These are phyloP conservation scores for Vanilla planifolia DNA, from an alignment of 106 monocot species.

Conservation along the genomic window DNA sequence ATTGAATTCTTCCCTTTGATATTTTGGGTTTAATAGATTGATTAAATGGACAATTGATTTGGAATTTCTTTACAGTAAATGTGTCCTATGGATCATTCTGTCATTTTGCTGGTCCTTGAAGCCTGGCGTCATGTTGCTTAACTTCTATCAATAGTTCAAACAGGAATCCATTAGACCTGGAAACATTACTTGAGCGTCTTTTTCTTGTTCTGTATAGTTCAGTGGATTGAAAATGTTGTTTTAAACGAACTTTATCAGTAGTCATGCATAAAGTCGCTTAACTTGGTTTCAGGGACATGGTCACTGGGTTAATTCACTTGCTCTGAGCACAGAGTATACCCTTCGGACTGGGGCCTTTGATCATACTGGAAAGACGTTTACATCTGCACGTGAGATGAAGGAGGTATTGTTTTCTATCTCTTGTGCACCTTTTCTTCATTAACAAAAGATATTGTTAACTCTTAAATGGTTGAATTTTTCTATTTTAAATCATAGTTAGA, in stretches of 20 bases:
- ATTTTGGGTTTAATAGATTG: too few species aligned
- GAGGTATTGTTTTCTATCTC: constrained; percentile 34
- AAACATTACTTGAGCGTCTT: too few species aligned
- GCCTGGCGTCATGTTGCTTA: too few species aligned
- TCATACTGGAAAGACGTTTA: constrained; percentile 77
- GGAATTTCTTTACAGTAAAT: too few species aligned
- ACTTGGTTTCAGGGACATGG: constrained; percentile 65
- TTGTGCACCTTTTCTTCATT: background rate
- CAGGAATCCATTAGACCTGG: too few species aligned
- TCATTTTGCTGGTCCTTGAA: too few species aligned
- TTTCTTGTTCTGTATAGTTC: too few species aligned
- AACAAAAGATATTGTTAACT: background rate
- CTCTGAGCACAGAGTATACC: constrained; percentile 89
- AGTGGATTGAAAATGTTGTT: too few species aligned
- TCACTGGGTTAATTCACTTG: constrained; percentile 97
- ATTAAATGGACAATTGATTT: too few species aligned
- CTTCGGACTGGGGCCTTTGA: constrained; percentile 92
- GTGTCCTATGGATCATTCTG: too few species aligned
- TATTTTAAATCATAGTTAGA: background rate
- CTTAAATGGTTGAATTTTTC: background rate
- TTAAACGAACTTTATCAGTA: background rate
- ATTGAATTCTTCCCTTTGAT: too few species aligned
- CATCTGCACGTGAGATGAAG: constrained; percentile 86
- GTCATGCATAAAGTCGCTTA: background rate
- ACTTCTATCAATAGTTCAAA: too few species aligned